phyloP scores from a whole-genome alignment of 257 asterid species.

The Solanum sejunctum region DNA sequence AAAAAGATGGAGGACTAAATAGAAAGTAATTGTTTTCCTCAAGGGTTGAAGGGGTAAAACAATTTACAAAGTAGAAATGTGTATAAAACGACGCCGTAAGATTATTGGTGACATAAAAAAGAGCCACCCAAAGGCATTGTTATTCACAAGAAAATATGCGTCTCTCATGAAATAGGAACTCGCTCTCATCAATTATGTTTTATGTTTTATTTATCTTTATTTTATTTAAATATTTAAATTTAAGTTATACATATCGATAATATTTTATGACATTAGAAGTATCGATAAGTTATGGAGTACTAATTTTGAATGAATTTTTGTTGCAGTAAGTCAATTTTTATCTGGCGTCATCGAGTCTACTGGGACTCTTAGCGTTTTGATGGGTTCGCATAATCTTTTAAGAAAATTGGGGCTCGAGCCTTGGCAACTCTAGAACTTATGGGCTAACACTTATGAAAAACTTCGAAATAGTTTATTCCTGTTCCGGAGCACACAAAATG shows the following conservation, averaged over 20 bases:
- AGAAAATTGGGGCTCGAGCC: no score
- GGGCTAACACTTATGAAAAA: no score
- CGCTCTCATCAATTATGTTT: conserved; percentile 13
- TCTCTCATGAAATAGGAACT: conserved; percentile 9
- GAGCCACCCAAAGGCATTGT: conserved; percentile 34
- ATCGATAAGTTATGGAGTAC: neutral
- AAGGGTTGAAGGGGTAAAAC: neutral
- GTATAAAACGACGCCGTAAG: neutral
- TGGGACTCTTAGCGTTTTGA: no score
- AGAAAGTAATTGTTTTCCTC: neutral
- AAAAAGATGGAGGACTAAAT: neutral
- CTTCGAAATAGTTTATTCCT: no score
- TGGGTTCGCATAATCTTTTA: no score
- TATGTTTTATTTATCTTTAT: neutral
- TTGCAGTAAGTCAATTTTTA: neutral
- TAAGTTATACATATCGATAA: neutral
- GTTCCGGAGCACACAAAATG: no score
- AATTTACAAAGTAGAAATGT: neutral
- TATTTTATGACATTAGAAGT: neutral
- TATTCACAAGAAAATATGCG: conserved; percentile 40
- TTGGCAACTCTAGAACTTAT: no score
- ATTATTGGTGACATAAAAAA: conserved; percentile 11
- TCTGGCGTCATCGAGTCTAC: rapidly evolving
- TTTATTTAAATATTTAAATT: neutral
- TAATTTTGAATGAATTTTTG: neutral